These are phyloP conservation scores for Phlyctochytrium arcticum DNA, from an alignment of 192 early-diverging fungal species.

Conservation along the genomic window DNA sequence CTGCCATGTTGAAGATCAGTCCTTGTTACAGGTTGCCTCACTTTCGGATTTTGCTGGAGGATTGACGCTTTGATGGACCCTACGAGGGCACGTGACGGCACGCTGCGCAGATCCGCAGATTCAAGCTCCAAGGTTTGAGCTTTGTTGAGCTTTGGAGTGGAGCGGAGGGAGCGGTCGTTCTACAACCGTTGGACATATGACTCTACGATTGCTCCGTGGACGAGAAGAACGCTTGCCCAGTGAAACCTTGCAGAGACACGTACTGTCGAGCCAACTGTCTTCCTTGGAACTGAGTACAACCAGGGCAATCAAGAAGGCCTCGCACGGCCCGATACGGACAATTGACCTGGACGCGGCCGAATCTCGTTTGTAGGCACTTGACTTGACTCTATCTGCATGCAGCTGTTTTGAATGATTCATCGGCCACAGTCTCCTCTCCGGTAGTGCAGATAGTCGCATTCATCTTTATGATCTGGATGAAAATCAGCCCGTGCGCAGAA, in stretches of 20 bases:
- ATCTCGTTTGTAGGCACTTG: conserved; percentile 48
- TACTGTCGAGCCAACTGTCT: neutral
- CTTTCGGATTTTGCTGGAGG: no score
- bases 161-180: no score
- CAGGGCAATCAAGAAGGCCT: neutral
- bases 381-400: neutral
- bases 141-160: no score
- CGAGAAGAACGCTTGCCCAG: neutral
- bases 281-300: neutral
- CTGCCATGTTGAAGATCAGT: conserved; percentile 9
- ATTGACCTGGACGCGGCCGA: conserved; percentile 55
- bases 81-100: no score
- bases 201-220: neutral
- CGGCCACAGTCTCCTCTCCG: conserved; percentile 54
- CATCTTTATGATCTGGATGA: conserved; percentile 62
- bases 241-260: neutral
- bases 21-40: no score
- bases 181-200: neutral
- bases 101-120: no score
- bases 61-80: no score
- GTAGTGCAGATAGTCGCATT: conserved; percentile 55
- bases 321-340: conserved; percentile 32
- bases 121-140: no score
- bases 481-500: neutral
- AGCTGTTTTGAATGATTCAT: neutral